Percentiles rank a stretch among this genome's conserved stretches.
These are phyloP conservation scores for Remersonia thermophila DNA, from an alignment of 2,329 filamentous ascomycete genomes.

Conservation along the genomic window DNA sequence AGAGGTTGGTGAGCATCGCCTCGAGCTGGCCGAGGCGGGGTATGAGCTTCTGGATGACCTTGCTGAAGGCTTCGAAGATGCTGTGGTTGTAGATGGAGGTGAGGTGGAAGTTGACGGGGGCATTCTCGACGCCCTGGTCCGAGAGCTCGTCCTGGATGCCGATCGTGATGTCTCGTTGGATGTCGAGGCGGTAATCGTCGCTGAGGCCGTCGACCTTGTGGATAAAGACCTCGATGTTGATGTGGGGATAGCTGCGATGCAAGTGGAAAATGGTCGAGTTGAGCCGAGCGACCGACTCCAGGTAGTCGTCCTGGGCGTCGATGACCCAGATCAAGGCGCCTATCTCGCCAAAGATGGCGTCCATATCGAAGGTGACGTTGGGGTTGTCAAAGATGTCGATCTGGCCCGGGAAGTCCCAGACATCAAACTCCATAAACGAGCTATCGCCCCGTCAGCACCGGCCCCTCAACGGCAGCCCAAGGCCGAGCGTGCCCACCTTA, in stretches of 20 bases:
- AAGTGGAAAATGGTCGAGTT: conserved; percentile 84
- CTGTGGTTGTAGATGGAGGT: conserved; percentile 98
- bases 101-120: conserved; percentile 85
- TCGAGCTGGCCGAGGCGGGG: conserved; percentile 87
- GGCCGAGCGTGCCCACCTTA: conserved; percentile 53
- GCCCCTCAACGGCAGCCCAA: too few relatives aligned
- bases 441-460: conserved; percentile 30
- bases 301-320: conserved; percentile 94
- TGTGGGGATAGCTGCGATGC: conserved; percentile 77
- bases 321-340: conserved; percentile 97
- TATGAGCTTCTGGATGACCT: conserved; percentile 95
- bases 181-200: conserved; percentile 92
- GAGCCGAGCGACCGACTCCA: conserved; percentile 76
- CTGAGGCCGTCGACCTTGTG: conserved; percentile 98
- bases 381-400: conserved; percentile 80
- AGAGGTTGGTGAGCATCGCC: conserved; percentile 84
- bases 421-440: conserved; percentile 98
- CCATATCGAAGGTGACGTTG: conserved; percentile 79
- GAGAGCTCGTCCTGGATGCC: conserved; percentile 92
- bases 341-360: conserved; percentile 86
- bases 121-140: conserved; percentile 86
- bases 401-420: conserved; percentile 95
- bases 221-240: conserved; percentile 97
- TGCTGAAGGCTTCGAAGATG: conserved; percentile 93
- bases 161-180: conserved; percentile 92